These are phyloP conservation scores for Nematocida sp. DNA, from an alignment of 371 early-diverging fungal species.

Conservation along the genomic window DNA sequence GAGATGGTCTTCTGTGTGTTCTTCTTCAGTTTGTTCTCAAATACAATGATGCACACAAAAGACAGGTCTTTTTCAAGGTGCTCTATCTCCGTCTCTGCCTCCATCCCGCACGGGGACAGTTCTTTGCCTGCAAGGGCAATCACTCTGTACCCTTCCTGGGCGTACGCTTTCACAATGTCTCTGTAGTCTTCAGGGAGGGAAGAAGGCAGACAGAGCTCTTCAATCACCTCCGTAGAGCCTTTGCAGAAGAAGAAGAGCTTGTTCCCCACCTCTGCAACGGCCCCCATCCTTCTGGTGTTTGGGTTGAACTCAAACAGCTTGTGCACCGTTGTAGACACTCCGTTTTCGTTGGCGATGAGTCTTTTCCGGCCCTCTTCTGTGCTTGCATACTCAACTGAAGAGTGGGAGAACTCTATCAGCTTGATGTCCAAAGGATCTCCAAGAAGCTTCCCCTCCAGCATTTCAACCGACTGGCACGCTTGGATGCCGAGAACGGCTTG, in stretches of 20 bases:
- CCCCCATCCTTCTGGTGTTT: constrained; percentile 81
- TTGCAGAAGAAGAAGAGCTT: constrained; percentile 54
- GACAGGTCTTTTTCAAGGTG: constrained; percentile 72
- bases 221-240: constrained; percentile 61
- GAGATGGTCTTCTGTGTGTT: constrained; percentile 74
- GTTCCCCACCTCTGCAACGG: constrained; percentile 67
- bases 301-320: constrained; percentile 83
- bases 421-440: constrained; percentile 96
- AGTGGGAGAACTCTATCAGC: constrained; percentile 89
- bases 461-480: constrained; percentile 86
- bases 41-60: constrained; percentile 87
- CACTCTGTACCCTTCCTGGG: constrained; percentile 60
- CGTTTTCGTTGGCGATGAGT: neutral
- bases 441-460: constrained; percentile 75
- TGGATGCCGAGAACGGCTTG: constrained; percentile 69
- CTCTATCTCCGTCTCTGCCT: neutral
- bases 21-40: constrained; percentile 93
- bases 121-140: constrained; percentile 60
- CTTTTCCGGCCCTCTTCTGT: neutral
- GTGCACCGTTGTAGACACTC: neutral
- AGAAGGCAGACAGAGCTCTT: constrained; percentile 9
- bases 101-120: neutral
- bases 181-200: constrained; percentile 42
- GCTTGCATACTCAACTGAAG: constrained; percentile 64
- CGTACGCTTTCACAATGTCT: constrained; percentile 49